Evolutionary conservation across 192 early-diverging fungal genomes (phyloP).

Genomic region (Linnemannia zychae): DNA sequence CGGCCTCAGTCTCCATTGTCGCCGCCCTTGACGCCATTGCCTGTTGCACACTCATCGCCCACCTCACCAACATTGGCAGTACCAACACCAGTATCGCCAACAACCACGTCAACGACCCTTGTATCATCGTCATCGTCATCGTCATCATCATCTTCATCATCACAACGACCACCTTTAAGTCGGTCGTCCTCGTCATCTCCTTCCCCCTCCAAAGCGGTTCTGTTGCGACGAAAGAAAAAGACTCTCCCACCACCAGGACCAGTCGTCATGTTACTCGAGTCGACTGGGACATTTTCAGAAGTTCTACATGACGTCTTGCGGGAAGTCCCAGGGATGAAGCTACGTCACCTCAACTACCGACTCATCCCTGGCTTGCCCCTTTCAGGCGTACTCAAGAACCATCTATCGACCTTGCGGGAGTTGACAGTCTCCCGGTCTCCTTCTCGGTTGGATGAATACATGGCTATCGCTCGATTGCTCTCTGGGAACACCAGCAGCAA

Average conservation of each 20-base stretch:
- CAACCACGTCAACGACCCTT: background rate
- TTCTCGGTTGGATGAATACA: conserved; percentile 8
- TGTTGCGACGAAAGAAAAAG: conserved; percentile 32
- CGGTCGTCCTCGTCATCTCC: conserved; percentile 9
- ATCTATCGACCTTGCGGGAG: conserved; percentile 10
- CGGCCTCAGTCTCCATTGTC: background rate
- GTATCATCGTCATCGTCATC: background rate
- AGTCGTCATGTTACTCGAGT: conserved; percentile 37
- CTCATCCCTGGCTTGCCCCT: conserved; percentile 16
- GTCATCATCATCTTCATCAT: no score
- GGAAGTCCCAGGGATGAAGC: conserved; percentile 37
- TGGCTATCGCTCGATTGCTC: conserved; percentile 25
- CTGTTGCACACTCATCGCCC: background rate
- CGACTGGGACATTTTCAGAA: conserved; percentile 11
- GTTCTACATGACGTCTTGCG: conserved; percentile 17
- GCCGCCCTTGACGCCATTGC: background rate
- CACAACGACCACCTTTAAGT: background rate
- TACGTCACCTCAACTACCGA: conserved; percentile 27
- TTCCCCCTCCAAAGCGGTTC: conserved; percentile 14
- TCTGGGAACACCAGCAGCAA: background rate
- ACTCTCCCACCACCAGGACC: conserved; percentile 17
- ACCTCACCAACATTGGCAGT: background rate
- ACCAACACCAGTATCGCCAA: conserved; percentile 4
- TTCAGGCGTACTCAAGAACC: background rate
- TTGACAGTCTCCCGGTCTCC: conserved; percentile 23